These are phyloP conservation scores for Uromyces viciae-fabae DNA, from an alignment of 1,284 basidiomycete genomes.

Conservation along the genomic window DNA sequence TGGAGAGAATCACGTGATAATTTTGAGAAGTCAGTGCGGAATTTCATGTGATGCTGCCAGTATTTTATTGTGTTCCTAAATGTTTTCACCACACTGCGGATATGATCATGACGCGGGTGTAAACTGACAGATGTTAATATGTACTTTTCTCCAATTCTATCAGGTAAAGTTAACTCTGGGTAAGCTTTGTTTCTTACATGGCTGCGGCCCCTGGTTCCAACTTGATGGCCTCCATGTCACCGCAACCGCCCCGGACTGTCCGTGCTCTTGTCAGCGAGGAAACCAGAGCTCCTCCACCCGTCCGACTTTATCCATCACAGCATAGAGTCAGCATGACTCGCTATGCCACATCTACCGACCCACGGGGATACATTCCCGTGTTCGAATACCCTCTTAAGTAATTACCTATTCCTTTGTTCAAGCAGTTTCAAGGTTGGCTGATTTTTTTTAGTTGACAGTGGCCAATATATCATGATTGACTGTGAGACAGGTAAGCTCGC, in stretches of 20 bases:
- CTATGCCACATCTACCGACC: conserved; percentile 79
- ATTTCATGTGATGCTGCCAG: neutral
- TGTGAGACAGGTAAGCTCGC: conserved; percentile 60
- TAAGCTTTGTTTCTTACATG: conserved; percentile 23
- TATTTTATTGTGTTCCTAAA: neutral
- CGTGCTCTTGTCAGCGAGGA: conserved; percentile 41
- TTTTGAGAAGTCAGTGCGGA: conserved; percentile 1
- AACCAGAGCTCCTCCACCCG: conserved; percentile 26
- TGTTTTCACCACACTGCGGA: conserved; percentile 7
- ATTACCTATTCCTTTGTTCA: neutral
- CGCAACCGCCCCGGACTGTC: conserved; percentile 39
- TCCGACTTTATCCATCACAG: conserved; percentile 57
- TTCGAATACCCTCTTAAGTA: conserved; percentile 75
- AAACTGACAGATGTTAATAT: conserved; percentile 7
- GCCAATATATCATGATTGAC: conserved; percentile 88
- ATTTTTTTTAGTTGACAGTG: conserved; percentile 50
- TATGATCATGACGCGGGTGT: neutral
- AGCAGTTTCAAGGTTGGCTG: conserved; percentile 3
- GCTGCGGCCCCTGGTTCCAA: conserved; percentile 27
- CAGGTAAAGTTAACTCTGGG: neutral
- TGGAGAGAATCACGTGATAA: no score
- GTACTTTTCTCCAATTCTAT: neutral
- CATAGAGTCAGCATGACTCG: conserved; percentile 77
- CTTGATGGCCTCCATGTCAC: conserved; percentile 27
- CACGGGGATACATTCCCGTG: conserved; percentile 78